Evolutionary conservation across 495 filamentous ascomycete genomes (phyloP), one percentile per base, ranked within the genome.

Genomic region (Lentithecium fluviatile): DNA sequence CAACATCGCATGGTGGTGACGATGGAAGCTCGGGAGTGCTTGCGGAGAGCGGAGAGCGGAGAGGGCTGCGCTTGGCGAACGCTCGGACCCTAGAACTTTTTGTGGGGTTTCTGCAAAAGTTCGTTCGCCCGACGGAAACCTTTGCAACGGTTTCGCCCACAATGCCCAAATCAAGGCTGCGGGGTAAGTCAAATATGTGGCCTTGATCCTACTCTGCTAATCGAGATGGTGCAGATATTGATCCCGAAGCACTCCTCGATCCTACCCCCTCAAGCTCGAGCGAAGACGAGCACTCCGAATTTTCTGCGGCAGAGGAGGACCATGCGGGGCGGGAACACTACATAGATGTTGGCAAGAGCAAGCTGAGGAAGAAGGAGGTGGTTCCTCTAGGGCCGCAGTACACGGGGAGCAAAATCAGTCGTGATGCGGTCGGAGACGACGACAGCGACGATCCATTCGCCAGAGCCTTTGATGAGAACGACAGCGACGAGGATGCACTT

Each of bases 271-370:
- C 75, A 10, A 79, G 69, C 48, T 77, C 77, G 21, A 85, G 80
- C 64, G 82, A 80, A 17, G 57, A 61, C 52, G 59, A 60, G 20
- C 50, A 48, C 32, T 67, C 55, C 1, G 61, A 38, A 11, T 54
- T 34, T 21, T 34, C 45, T 11, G 53, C 43, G 26, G 82, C 81
- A 19, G 85, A 84, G 65, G 79, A 80, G 12, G 74, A 73, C 73
- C 69, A 80, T 61, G 72, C 84, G 69, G 77, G 71, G 19, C 84
- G 90, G 15, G 93, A 94, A 62, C 93, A 98, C 68, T 98, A 98
- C 71, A 80, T 86, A 23, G 74, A 82, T 56, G 88, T 96, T 67
- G 86, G 88, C 17, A 93, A 93, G 79, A 92, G 85, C 73, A 91
- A 88, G 70, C 81, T 97, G 45, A 85, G 90, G 56, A 89, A 91